phyloP scores from a whole-genome alignment of 164 flowering plant genomes.

The Hamamelis virginiana region DNA sequence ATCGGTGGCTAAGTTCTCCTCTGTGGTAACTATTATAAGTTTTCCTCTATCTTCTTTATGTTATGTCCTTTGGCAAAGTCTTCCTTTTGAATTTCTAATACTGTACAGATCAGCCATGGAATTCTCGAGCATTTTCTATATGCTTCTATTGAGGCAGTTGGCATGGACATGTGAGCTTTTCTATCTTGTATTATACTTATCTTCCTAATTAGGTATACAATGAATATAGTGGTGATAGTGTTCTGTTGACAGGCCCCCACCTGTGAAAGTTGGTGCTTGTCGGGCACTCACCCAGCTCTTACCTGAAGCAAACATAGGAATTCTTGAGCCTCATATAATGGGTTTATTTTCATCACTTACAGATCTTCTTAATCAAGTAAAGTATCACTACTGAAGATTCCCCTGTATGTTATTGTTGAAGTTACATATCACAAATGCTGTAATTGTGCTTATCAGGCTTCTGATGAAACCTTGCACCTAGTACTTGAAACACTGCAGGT shows the following conservation, averaged over 20 bases:
- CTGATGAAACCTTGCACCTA: conserved; percentile 88
- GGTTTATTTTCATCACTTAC: conserved; percentile 69
- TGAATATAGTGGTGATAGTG: conserved; percentile 8
- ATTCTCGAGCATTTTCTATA: conserved; percentile 62
- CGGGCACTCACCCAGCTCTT: conserved; percentile 78
- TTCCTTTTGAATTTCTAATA: conserved; percentile 1
- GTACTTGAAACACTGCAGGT: conserved; percentile 89
- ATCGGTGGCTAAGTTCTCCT: conserved; percentile 68
- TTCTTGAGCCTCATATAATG: conserved; percentile 55
- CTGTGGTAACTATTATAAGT: conserved; percentile 52
- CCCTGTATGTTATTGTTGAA: conserved; percentile 3
- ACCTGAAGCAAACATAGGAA: conserved; percentile 52
- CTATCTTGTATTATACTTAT: background rate
- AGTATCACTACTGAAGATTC: background rate
- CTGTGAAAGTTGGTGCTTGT: conserved; percentile 94
- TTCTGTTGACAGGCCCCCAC: conserved; percentile 61
- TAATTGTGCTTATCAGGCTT: conserved; percentile 53
- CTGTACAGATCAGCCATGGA: conserved; percentile 55
- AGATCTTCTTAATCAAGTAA: conserved; percentile 82
- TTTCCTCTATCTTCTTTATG: background rate
- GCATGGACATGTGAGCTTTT: conserved; percentile 68
- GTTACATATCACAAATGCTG: background rate
- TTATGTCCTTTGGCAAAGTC: background rate
- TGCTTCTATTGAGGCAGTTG: conserved; percentile 65
- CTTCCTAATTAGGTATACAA: background rate